Conservation (phyloP, 176 grass and related monocot species). For the Musa acuminata region DNA sequence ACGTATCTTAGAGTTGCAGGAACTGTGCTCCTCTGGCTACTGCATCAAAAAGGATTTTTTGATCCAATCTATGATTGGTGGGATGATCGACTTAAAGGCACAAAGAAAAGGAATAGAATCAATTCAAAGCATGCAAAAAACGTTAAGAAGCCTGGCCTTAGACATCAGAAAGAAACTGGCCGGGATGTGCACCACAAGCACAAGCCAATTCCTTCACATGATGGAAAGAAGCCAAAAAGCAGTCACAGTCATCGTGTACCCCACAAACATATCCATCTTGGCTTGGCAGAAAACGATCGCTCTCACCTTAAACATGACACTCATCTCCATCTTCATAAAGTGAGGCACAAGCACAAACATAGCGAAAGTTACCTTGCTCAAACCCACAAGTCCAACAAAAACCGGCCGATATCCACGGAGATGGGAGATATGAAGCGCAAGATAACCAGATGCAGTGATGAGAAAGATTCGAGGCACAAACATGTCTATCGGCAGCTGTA, state of each 20-base stretch:
- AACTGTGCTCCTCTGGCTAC: conserved; percentile 40
- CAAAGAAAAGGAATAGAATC: conserved; percentile 1
- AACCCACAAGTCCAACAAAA: not conserved
- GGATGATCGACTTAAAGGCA: conserved; percentile 28
- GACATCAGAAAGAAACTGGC: conserved; percentile 3
- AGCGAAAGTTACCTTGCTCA: not conserved
- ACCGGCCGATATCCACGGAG: not conserved
- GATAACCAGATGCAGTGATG: not conserved
- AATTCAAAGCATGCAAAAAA: conserved; percentile 13
- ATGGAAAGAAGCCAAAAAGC: conserved; percentile 13
- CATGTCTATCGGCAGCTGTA: not conserved
- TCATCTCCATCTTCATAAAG: not conserved
- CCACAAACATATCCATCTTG: conserved; percentile 18
- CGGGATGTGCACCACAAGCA: conserved; percentile 9
- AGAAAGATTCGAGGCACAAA: conserved; percentile 1
- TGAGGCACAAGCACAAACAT: conserved; percentile 18
- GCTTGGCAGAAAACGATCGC: not conserved
- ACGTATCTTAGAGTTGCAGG: conserved; percentile 22
- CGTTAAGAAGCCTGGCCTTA: conserved; percentile 5
- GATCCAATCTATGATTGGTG: conserved; percentile 64
- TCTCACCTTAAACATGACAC: conserved; percentile 9
- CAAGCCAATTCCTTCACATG: not conserved
- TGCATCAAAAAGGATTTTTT: conserved; percentile 69
- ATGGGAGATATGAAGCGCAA: not conserved
- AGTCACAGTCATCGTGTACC: conserved; percentile 15